A percentile compares a stretch with the other conserved stretches of the same genome.
These are phyloP conservation scores for Chaetoceros muelleri DNA, from an alignment of 108 stramenopile species.

Conservation along the genomic window DNA sequence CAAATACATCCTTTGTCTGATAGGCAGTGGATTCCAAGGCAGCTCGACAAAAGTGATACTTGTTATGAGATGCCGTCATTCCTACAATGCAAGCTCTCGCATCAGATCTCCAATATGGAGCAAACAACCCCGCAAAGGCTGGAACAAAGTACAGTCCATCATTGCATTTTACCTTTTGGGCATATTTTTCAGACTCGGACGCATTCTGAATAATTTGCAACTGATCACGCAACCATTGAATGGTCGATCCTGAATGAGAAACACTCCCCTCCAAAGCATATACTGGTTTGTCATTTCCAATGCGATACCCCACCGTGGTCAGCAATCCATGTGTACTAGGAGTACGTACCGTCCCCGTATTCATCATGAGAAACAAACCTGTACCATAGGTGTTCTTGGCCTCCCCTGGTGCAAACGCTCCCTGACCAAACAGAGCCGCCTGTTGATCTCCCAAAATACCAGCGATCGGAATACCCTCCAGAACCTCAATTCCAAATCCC, in stretches of 20 bases:
- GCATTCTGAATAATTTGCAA: conserved; percentile 70
- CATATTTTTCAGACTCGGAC: conserved; percentile 80
- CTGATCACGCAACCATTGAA: conserved; percentile 97
- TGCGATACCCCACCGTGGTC: conserved; percentile 93
- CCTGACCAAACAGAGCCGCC: conserved; percentile 93
- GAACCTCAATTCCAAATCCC: conserved; percentile 21
- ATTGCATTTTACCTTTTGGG: conserved; percentile 43
- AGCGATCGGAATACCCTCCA: conserved; percentile 67
- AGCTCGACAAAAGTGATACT: conserved; percentile 85
- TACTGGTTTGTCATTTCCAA: conserved; percentile 49
- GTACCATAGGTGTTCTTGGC: conserved; percentile 98
- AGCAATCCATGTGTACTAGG: conserved; percentile 79
- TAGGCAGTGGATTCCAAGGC: conserved; percentile 93
- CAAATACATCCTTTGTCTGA: conserved; percentile 85
- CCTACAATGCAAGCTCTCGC: conserved; percentile 93
- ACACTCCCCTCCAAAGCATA: conserved; percentile 97
- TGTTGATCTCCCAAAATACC: conserved; percentile 95
- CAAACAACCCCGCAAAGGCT: conserved; percentile 93
- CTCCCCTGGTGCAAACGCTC: conserved; percentile 81
- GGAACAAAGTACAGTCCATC: conserved; percentile 96
- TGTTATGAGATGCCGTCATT: conserved; percentile 83
- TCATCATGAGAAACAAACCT: conserved; percentile 96
- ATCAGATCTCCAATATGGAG: conserved; percentile 92
- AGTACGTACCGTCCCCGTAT: conserved; percentile 70
- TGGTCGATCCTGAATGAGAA: conserved; percentile 83